Evolutionary conservation across 768 basidiomycete genomes (phyloP), one percentile per base, ranked within the genome.

Genomic region (Podaxis sp.): DNA sequence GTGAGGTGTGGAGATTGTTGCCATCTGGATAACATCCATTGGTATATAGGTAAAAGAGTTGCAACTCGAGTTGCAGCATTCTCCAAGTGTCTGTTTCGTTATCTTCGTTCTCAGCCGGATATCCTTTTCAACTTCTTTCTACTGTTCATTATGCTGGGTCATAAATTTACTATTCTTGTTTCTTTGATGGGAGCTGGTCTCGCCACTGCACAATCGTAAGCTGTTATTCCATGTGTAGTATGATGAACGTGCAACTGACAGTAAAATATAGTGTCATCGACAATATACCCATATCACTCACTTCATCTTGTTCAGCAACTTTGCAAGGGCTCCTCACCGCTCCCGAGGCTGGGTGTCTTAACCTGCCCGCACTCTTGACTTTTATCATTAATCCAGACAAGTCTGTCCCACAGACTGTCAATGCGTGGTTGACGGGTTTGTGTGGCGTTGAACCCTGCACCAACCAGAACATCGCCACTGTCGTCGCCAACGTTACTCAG

Each of bases 401-500:
- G 17, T 83, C 84, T 9, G 63, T 87, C 52, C 72, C 85, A n/a
- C 65, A 67, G 4, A 76, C 84, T 12, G 66, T 91, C 60, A 76
- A 88, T 72, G 79, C 57, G 44, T 93, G 90, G 90, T 73, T 90
- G 53, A 78, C 73, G 0, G 82, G 81, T 52, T 40, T 88, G 57
- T 90, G 89, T 70, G 66, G 78, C 17, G 74, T 75, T 52, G 74
- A 71, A 5, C 64, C 83, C 8, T 91, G 90, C 71, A 82, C 77
- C 67, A 88, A 92, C 64, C 74, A 73, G 19, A 86, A 88, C 0
- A 77, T 93, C 9, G 73, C 86, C 19, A 68, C 76, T 1, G 76
- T 90, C 51, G 82, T 86, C 7, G 68, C 76, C 33, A 86, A 84
- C 67, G 57, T 89, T 52, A 84, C 85, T 0, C 67, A 70, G 4